Evolutionary conservation across 2,329 filamentous ascomycete genomes (phyloP), one percentile per base, ranked within the genome.

Genomic region (Venturia effusa): DNA sequence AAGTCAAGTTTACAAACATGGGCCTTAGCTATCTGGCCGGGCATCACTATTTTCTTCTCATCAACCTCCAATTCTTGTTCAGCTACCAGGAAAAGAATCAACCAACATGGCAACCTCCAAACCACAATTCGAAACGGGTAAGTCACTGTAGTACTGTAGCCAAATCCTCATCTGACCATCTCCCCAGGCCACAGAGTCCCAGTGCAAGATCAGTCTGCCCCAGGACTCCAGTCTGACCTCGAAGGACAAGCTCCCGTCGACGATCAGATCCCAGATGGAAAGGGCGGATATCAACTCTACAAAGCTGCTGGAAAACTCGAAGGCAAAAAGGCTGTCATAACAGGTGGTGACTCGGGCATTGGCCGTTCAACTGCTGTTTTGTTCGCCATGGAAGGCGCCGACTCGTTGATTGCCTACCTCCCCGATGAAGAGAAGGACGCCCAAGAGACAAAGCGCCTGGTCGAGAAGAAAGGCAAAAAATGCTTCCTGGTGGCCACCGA

Each of bases 301-400:
- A 85, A 86, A 71, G 83, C 88, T 4, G 88, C 89, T 0, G 86
- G 85, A 60, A 95, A 94, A 76, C 83, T 94, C 7, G 75, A 84
- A 69, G 89, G 85, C 66, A 89, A 88, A 75, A 88, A 84, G 65
- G 89, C 89, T 8, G 75, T 94, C 65, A 93, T 94, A 70, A 93
- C 90, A 0, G 89, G 89, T 19, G 90, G 90, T 3, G 89, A 93
- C 74, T 87, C 84, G 7, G 89, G 90, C 1, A 93, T 94, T 67
- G 89, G 90, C 7, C 84, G 88, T 43, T 86, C 90, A 0, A 84
- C 87, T 1, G 88, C 90, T 1, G 81, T 93, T 19, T 79, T 94
- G 0, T 94, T 88, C 69, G 89, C 89, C 45, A 88, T 90, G 81
- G 90, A 94, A 74, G 90, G 89, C 6, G 89, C 88, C 17, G 84